Base-by-base conservation (phyloP, 75 land plant genomes). In the Pinus tabuliformis region DNA sequence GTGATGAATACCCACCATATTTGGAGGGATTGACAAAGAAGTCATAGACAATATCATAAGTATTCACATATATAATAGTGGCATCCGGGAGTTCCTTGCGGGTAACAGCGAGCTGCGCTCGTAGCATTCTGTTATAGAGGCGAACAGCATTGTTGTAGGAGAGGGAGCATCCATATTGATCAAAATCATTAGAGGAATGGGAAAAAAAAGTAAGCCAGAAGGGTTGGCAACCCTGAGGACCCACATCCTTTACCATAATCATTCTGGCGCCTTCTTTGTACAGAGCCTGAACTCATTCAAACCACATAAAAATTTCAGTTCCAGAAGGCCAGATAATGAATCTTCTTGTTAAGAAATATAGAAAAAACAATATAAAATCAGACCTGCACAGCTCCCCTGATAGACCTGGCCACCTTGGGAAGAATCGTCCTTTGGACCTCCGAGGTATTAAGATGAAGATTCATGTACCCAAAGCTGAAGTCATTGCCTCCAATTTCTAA, bases 181-280 rank as follows among this genome's bases (percentile, higher is more conserved):
- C 96, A 6, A 91, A n/a, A 21, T 91, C 91, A 9, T 81, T 77
- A 21, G 70, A 65, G 20, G 91, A 78, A 28, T 72, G 54, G 64
- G 80, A 9, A 21, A 87, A 81, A 54, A 73, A 28, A 2, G 85
- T 86, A 70, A 93, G 76, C 68, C 85, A 83, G 3, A 82, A 72
- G 0, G 96, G 89, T 36, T 86, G 87, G 70, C 94, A 91, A 0
- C 96, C 96, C 16, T 89, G 76, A 6, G 96, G 96, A 13, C 90
- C 94, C 22, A 93, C 83, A 59, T 91, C 89, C 6, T 81, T 78
- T 6, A 93, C 85, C 68, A 89, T 52, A 61, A 93, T 86, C 18
- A 86, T 84, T 0, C 89, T 59, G 0, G 90, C 96, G 15, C 94
- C 94, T 52, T 84, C 56, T 0, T 45, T 85, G 56, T 93, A 84